Evolutionary conservation across 2,329 filamentous ascomycete genomes (phyloP).

Genomic region (Trichoderma sp.): DNA sequence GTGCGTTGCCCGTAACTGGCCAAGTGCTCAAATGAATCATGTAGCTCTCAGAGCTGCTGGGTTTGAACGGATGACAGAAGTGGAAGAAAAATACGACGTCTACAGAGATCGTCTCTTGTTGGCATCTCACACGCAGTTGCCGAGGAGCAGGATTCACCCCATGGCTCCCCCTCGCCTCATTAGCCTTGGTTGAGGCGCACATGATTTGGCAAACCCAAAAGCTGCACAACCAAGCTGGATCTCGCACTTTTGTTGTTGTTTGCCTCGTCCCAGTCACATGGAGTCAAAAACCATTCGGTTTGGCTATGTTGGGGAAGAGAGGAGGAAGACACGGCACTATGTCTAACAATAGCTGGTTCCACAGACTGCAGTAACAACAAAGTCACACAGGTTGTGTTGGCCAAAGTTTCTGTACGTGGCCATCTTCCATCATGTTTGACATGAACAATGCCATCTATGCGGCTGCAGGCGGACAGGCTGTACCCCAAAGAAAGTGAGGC

Average conservation of each 20-base stretch:
- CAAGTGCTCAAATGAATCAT: neutral
- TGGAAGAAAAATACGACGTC: neutral
- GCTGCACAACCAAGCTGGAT: neutral
- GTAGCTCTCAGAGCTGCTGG: neutral
- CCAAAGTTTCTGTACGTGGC: neutral
- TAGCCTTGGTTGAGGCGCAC: neutral
- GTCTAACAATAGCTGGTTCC: neutral
- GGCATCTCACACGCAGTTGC: neutral
- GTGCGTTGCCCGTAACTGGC: neutral
- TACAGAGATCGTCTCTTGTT: neutral
- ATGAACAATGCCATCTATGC: neutral
- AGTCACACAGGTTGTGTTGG: neutral
- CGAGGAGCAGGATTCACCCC: neutral
- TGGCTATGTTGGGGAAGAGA: neutral
- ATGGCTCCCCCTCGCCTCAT: neutral
- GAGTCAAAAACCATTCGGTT: neutral
- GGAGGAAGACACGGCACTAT: neutral
- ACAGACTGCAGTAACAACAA: neutral
- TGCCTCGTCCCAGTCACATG: neutral
- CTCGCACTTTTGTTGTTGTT: neutral
- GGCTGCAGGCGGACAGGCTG: neutral
- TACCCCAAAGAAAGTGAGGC: neutral
- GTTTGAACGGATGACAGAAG: neutral
- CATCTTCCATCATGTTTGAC: neutral
- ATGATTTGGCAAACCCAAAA: neutral